A percentile compares a stretch with the other conserved stretches of the same genome.
phyloP scores from a whole-genome alignment of 495 filamentous ascomycete genomes.

The Neurospora intermedia region DNA sequence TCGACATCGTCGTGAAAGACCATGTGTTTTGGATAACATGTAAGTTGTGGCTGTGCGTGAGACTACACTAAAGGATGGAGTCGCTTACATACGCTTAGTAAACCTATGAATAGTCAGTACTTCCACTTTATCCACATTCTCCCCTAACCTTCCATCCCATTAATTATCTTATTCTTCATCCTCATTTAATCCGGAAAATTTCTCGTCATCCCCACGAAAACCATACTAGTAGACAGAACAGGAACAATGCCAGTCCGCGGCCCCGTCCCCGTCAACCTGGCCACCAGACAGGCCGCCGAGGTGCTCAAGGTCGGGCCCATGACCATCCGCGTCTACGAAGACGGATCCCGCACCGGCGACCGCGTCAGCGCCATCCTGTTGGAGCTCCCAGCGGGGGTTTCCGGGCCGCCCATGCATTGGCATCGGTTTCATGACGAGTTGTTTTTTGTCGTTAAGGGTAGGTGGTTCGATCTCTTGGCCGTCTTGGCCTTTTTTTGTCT shows the following conservation, averaged over 20 bases:
- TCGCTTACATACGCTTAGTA: not conserved
- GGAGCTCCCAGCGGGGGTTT: slow-evolving; percentile 33
- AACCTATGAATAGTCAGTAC: not conserved
- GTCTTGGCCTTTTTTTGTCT: too few species aligned
- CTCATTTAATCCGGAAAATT: too few species aligned
- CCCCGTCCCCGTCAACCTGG: slow-evolving; percentile 17
- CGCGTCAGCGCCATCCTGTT: slow-evolving; percentile 38
- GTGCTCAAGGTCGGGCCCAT: slow-evolving; percentile 20
- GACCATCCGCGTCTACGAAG: slow-evolving; percentile 22
- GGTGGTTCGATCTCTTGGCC: not conserved
- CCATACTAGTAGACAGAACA: not conserved
- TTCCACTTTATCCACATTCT: not conserved
- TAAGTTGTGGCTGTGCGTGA: not conserved
- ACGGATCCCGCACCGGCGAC: slow-evolving; percentile 31
- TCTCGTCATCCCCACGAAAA: not conserved
- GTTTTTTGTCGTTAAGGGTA: slow-evolving; percentile 42
- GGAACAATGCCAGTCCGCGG: slow-evolving; percentile 20
- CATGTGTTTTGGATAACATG: not conserved
- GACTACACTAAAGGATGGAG: not conserved
- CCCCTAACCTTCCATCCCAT: not conserved
- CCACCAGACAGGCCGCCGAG: slow-evolving; percentile 16
- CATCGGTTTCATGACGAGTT: slow-evolving; percentile 43
- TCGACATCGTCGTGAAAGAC: not conserved
- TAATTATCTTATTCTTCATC: too few species aligned
- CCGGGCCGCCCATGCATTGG: slow-evolving; percentile 35